Evolutionary conservation across 1,284 basidiomycete species (phyloP).

Genomic region (Polyporus tsugae): DNA sequence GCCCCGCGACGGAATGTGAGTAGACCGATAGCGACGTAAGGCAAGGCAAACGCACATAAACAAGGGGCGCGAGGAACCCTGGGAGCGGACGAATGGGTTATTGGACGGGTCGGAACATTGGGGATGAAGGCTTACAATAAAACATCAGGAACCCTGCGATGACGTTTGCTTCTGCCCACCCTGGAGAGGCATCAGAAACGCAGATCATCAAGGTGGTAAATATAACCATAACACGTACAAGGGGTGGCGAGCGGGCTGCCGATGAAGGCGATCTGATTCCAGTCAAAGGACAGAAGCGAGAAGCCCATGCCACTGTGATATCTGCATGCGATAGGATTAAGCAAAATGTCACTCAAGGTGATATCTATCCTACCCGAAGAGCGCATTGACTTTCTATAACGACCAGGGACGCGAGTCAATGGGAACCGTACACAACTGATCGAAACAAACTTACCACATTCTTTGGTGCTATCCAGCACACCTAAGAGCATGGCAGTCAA

Average conservation of each 20-base stretch:
- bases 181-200: slow-evolving; percentile 23
- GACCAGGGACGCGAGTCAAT: background rate
- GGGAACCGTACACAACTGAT: background rate
- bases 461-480: slow-evolving; percentile 83
- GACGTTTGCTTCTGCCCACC: slow-evolving; percentile 86
- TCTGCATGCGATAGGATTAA: slow-evolving; percentile 17
- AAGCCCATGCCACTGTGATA: slow-evolving; percentile 65
- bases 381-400: slow-evolving; percentile 62
- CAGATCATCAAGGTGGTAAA: background rate
- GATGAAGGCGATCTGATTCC: slow-evolving; percentile 73
- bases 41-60: slow-evolving; percentile 50
- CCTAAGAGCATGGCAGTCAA: slow-evolving; percentile 29
- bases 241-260: slow-evolving; percentile 58
- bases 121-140: slow-evolving; percentile 54
- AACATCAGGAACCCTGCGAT: slow-evolving; percentile 81
- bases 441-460: slow-evolving; percentile 48
- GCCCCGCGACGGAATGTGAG: background rate
- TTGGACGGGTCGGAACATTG: background rate
- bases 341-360: background rate
- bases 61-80: slow-evolving; percentile 74
- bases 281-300: slow-evolving; percentile 72
- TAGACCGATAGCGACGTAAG: background rate
- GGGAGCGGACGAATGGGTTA: background rate
- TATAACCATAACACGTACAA: slow-evolving; percentile 35
- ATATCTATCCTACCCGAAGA: slow-evolving; percentile 69